A percentile compares a stretch with the other conserved stretches of the same genome.
These are phyloP conservation scores for Erodium trifolium DNA, from an alignment of 441 rosid species.

Conservation along the genomic window DNA sequence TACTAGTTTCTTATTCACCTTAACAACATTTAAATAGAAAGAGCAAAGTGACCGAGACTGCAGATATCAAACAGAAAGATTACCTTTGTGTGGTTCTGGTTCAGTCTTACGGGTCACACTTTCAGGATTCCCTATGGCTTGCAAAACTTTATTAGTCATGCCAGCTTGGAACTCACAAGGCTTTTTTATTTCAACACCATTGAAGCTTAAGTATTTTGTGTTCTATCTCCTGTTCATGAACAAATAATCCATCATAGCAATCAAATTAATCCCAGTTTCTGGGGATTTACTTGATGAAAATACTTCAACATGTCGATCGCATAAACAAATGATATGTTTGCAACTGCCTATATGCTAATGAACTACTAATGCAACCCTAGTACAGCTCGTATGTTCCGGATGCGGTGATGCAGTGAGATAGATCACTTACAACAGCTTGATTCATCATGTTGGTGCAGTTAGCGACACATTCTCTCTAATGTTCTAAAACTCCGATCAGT, in stretches of 20 bases:
- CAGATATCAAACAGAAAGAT: not conserved
- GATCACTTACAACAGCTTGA: not conserved
- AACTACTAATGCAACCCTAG: not conserved
- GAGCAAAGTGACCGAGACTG: not conserved
- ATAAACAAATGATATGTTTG: no score
- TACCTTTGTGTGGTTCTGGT: slow-evolving; percentile 1
- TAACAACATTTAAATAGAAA: not conserved
- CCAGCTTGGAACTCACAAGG: not conserved
- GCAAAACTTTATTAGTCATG: not conserved
- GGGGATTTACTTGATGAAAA: no score
- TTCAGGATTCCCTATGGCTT: not conserved
- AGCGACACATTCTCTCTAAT: not conserved
- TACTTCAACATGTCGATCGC: no score
- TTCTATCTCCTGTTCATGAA: not conserved
- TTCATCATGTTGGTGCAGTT: not conserved
- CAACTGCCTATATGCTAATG: no score
- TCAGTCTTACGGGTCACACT: not conserved
- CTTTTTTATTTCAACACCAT: not conserved
- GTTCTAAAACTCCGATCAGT: not conserved
- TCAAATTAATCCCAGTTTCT: not conserved
- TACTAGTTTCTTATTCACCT: not conserved
- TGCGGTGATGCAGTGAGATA: not conserved
- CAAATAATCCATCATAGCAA: not conserved
- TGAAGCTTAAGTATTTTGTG: not conserved
- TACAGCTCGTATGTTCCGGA: not conserved